These are phyloP conservation scores for Borovskyia barvae DNA, from an alignment of 208 protist species.

Conservation along the genomic window DNA sequence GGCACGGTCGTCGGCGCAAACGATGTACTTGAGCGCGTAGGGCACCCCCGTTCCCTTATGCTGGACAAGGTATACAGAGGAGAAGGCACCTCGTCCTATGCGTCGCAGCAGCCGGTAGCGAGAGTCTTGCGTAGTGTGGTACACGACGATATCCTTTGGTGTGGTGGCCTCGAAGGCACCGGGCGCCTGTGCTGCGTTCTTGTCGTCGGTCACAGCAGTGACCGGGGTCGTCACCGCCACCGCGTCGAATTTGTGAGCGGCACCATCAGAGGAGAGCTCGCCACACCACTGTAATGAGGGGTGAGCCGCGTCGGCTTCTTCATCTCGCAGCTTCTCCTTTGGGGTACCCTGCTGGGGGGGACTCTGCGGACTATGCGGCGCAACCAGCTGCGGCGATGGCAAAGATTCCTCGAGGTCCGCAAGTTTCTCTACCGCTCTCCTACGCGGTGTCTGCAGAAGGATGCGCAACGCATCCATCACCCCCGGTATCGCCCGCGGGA, in stretches of 20 bases:
- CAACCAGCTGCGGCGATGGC: too few species aligned
- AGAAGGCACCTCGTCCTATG: slow-evolving; percentile 67
- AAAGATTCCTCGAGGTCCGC: too few species aligned
- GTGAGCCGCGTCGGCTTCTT: too few species aligned
- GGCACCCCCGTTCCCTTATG: slow-evolving; percentile 31
- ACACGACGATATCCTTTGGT: slow-evolving; percentile 39
- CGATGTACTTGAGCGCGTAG: slow-evolving; percentile 81
- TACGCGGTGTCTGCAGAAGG: not conserved
- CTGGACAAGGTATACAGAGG: slow-evolving; percentile 71
- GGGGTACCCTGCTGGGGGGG: too few species aligned
- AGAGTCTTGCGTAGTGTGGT: slow-evolving; percentile 41
- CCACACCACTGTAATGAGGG: too few species aligned
- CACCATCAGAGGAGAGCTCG: too few species aligned
- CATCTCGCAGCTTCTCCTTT: too few species aligned
- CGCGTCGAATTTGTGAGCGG: too few species aligned
- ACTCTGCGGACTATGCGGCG: too few species aligned
- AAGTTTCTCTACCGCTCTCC: too few species aligned
- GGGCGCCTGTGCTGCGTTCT: not conserved
- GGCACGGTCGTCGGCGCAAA: slow-evolving; percentile 56
- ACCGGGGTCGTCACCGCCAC: not conserved
- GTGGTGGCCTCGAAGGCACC: slow-evolving; percentile 28
- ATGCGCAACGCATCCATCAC: slow-evolving; percentile 1
- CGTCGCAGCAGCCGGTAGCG: slow-evolving; percentile 56
- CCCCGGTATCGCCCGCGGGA: too few species aligned
- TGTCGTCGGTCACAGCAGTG: not conserved